Base-by-base conservation (phyloP, 768 basidiomycete genomes). In the Daedalea quercina region DNA sequence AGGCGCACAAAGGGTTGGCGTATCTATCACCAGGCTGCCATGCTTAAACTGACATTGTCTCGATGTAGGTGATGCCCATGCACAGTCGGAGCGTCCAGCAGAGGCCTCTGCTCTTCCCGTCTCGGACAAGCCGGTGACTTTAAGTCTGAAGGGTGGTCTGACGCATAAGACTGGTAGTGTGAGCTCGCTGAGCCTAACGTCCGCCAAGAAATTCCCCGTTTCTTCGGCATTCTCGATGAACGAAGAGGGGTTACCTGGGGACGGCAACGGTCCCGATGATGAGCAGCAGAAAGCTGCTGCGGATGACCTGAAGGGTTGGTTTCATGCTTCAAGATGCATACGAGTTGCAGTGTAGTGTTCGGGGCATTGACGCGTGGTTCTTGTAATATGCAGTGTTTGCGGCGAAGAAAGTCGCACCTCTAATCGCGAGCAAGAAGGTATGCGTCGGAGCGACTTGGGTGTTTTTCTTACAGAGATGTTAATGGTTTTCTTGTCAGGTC, bases 401-500 rank as follows among this genome's bases (percentile, higher is more conserved):
- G 54, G 73, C 79, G 37, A 85, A 86, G 66, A 89, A 81, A 63
- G 85, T 94, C 35, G 84, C 86, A 15, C 90, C 92, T 3, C 70
- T 91, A 58, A 85, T 91, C 34, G 82, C 85, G 20, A 91, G 87
- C 66, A 90, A 84, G 75, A 93, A 91, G 84, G 91, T 86, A 12
- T 43, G 12, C 25, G 24, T 34, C 20, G 12, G 12, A 25, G 15
- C 13, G 9, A 19, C 2, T 0, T n/a, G n/a, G n/a, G n/a, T n/a
- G n/a, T n/a, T 45, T 9, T 2, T 34, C 2, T 22, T 31, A 8
- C 44, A 15, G 44, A 31, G 26, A 7, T 43, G 19, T 13, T 45
- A 26, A 17, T 47, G 28, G n/a, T 47, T 22, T 4, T 47, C 17
- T 1, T 61, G 42, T 57, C 49, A 24, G 50, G 41, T 51, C 33